These are phyloP conservation scores for Skeletonema grethae DNA, from an alignment of 108 stramenopile genomes.

Conservation along the genomic window DNA sequence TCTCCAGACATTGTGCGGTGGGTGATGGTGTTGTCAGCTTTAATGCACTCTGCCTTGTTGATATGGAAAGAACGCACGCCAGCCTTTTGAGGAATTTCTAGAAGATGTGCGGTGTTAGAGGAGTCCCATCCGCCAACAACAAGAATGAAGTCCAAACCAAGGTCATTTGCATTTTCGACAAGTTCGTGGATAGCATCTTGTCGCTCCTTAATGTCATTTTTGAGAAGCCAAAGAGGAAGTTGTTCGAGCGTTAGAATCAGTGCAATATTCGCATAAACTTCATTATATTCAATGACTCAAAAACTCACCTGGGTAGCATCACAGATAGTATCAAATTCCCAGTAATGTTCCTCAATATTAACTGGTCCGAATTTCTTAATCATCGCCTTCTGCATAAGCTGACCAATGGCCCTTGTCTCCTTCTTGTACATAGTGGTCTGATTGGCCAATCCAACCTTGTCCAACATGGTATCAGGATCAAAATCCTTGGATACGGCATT, in stretches of 20 bases:
- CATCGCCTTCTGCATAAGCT: conserved; percentile 90
- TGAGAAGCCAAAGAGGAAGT: not conserved
- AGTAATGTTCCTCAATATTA: conserved; percentile 80
- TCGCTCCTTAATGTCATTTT: conserved; percentile 57
- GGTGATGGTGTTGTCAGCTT: conserved; percentile 88
- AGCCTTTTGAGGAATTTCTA: conserved; percentile 89
- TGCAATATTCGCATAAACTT: not conserved
- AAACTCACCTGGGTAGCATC: conserved; percentile 93
- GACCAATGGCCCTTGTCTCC: conserved; percentile 94
- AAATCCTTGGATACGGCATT: conserved; percentile 92
- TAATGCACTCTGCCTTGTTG: conserved; percentile 88
- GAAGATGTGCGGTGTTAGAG: conserved; percentile 95
- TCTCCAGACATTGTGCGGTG: conserved; percentile 84
- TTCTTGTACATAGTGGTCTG: conserved; percentile 99
- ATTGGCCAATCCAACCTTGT: conserved; percentile 94
- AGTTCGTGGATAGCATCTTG: conserved; percentile 96
- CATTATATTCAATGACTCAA: not conserved
- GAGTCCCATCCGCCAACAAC: conserved; percentile 97
- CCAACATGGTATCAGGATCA: conserved; percentile 93
- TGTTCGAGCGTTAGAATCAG: not conserved
- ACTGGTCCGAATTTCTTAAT: conserved; percentile 90
- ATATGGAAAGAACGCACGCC: conserved; percentile 92
- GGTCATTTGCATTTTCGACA: conserved; percentile 66
- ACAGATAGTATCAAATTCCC: conserved; percentile 97
- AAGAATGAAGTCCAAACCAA: conserved; percentile 92